Evolutionary conservation across 2,329 filamentous ascomycete species (phyloP), one percentile per base, ranked within the genome.

Genomic region (Aspergillus intermedius): DNA sequence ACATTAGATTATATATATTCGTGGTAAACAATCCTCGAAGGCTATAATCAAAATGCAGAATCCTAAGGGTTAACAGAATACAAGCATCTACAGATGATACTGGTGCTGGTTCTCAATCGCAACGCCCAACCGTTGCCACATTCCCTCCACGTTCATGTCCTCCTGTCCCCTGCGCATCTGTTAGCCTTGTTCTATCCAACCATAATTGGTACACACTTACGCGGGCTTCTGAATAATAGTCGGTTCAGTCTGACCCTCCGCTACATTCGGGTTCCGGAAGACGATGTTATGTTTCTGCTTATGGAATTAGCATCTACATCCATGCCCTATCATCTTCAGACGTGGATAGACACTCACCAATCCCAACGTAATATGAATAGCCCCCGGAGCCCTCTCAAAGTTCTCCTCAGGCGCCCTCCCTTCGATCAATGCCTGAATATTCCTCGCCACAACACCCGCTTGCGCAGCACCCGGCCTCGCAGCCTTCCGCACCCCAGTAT

Each of bases 71-170:
- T n/a, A n/a, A n/a, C n/a, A 13, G 34, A 12, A 40, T 30, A 48
- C 13, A 40, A 22, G 22, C 8, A 40, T 12, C 53, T 46, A 70
- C 3, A 70, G 56, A 49, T 69, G 65, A 44, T 68, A 69, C 50
- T 68, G 59, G 32, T 58, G 57, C 3, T 62, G 54, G 19, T 52
- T 59, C 1, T 60, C 57, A 5, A 67, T 57, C 9, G 54, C 15
- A 6, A 68, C 52, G 0, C 66, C 66, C 25, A 64, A 34, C 21
- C 66, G 56, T 43, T 63, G 48, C 67, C 67, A 70, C 55, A 67
- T 63, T 3, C 51, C 58, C 47, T 68, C 66, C 5, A 69, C 65
- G 19, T 62, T 64, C 63, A 70, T 67, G 48, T 70, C 67, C 44
- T 66, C 67, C 48, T 50, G 59, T 5, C 66, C 66, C 52, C 66